phyloP scores from a whole-genome alignment of 2,329 filamentous ascomycete genomes.

The Lasiodiplodia sp. region DNA sequence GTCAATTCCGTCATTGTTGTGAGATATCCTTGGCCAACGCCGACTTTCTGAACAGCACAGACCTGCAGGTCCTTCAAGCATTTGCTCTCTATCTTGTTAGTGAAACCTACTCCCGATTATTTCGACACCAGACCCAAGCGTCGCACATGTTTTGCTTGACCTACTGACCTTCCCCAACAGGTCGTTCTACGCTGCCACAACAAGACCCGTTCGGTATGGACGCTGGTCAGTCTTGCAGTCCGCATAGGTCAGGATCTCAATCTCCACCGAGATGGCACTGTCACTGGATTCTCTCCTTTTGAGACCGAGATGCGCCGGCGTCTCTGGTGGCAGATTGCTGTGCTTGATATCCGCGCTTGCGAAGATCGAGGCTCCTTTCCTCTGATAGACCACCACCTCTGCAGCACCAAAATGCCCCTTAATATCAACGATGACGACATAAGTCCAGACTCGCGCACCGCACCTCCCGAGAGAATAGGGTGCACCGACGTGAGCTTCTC shows the following conservation, averaged over 20 bases:
- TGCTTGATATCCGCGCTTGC: constrained; percentile 54
- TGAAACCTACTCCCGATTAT: background rate
- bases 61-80: constrained; percentile 71
- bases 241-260: constrained; percentile 68
- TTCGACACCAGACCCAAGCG: background rate
- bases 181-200: constrained; percentile 52
- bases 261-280: constrained; percentile 65
- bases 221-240: constrained; percentile 67
- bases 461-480: constrained; percentile 37
- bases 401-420: constrained; percentile 50
- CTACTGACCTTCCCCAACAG: constrained; percentile 37
- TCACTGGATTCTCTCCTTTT: constrained; percentile 62
- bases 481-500: constrained; percentile 50
- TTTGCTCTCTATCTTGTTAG: constrained; percentile 71
- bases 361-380: constrained; percentile 30
- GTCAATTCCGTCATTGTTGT: constrained; percentile 25
- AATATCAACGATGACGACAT: constrained; percentile 59
- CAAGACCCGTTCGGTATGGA: constrained; percentile 66
- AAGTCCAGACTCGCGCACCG: constrained; percentile 41
- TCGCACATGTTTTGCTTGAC: background rate
- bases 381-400: constrained; percentile 18
- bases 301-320: constrained; percentile 65
- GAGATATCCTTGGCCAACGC: constrained; percentile 66
- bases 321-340: constrained; percentile 67
- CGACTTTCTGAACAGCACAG: constrained; percentile 70